Evolutionary conservation across 148 eudicot species (phyloP).

Genomic region (Nyssa sinensis): DNA sequence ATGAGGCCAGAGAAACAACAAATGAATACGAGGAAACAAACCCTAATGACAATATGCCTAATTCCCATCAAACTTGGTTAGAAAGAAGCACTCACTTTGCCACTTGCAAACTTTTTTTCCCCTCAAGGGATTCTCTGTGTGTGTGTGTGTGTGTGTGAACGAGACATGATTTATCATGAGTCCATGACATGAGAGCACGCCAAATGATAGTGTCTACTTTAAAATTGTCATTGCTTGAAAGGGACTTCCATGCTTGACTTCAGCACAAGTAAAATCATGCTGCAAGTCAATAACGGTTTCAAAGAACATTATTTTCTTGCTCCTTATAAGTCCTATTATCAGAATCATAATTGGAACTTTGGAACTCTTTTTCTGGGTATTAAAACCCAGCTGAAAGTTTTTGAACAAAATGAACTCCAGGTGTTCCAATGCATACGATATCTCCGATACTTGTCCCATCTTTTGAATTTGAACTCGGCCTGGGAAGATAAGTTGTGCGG

Average conservation of each 20-base stretch:
- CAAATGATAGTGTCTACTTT: slow-evolving; percentile 52
- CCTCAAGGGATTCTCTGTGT: not conserved
- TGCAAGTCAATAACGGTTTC: slow-evolving; percentile 22
- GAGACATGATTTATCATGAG: slow-evolving; percentile 11
- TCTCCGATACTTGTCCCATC: not conserved
- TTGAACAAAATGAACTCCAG: not conserved
- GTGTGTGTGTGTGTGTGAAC: no score
- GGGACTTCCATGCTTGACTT: slow-evolving; percentile 52
- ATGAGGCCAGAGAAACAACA: not conserved
- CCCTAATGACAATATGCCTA: not conserved
- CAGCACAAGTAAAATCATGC: slow-evolving; percentile 40
- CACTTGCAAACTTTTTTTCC: not conserved
- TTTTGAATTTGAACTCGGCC: not conserved
- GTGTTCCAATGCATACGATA: not conserved
- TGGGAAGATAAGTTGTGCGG: not conserved
- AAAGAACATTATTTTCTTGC: not conserved
- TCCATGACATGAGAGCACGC: slow-evolving; percentile 56
- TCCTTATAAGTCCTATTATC: slow-evolving; percentile 11
- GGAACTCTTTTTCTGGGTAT: not conserved
- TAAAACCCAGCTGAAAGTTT: not conserved
- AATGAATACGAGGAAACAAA: not conserved
- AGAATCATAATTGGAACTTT: not conserved
- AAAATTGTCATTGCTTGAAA: slow-evolving; percentile 50
- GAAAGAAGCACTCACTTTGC: not conserved
- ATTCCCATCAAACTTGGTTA: not conserved